Percentiles rank a stretch among this genome's conserved stretches.
phyloP scores from a whole-genome alignment of 345 rosid species.

The Pistacia integerrima region DNA sequence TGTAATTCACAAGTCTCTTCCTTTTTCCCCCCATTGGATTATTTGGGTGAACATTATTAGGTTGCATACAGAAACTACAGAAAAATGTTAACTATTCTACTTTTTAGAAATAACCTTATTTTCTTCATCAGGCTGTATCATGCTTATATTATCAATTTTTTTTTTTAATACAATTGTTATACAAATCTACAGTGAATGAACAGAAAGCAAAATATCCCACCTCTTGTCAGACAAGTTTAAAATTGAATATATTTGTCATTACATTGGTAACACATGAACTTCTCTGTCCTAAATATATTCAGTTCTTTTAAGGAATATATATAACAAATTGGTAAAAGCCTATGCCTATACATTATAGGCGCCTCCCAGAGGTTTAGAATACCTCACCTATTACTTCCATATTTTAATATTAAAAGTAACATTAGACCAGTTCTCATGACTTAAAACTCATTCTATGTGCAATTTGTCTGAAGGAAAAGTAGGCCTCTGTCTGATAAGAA shows the following conservation, averaged over 20 bases:
- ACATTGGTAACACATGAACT: neutral
- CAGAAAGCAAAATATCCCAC: neutral
- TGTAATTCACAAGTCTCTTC: neutral
- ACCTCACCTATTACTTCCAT: too few species aligned
- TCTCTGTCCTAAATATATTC: neutral
- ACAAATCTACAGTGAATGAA: neutral
- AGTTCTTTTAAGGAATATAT: too few species aligned
- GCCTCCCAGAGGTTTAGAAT: too few species aligned
- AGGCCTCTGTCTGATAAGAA: neutral
- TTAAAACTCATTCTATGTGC: neutral
- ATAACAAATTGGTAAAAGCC: neutral
- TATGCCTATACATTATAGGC: too few species aligned
- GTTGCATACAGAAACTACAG: neutral
- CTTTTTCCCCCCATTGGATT: neutral
- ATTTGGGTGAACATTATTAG: neutral
- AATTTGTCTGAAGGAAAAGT: neutral
- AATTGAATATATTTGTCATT: neutral
- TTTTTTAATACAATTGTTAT: too few species aligned
- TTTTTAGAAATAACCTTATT: neutral
- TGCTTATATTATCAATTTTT: too few species aligned
- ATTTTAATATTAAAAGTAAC: neutral
- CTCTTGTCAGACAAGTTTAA: neutral
- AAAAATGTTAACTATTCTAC: neutral
- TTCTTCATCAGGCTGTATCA: too few species aligned
- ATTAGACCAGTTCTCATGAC: neutral